phyloP scores from a whole-genome alignment of 2,329 filamentous ascomycete genomes.

The Pestalotiopsis sp. region DNA sequence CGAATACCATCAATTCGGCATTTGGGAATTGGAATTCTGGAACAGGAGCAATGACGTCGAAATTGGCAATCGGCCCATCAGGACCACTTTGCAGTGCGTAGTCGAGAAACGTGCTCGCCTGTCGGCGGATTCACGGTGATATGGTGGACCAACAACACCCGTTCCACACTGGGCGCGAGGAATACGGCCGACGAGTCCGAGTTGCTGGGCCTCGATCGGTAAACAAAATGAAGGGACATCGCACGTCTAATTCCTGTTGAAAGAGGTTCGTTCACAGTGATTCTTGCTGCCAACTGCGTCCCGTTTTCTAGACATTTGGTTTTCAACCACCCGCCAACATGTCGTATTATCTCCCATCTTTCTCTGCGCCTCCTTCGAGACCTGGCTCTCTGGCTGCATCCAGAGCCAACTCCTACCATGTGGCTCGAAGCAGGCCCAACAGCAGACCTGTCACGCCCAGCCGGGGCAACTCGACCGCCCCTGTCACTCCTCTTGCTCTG shows the following conservation, averaged over 20 bases:
- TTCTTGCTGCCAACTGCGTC: not conserved
- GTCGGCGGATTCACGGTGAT: slow-evolving; percentile 21
- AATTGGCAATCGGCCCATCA: not conserved
- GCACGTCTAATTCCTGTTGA: not conserved
- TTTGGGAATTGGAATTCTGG: not conserved
- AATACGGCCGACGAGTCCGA: slow-evolving; percentile 11
- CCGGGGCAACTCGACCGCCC: not conserved
- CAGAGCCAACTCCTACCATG: slow-evolving; percentile 7
- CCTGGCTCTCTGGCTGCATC: slow-evolving; percentile 9
- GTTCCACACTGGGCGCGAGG: slow-evolving; percentile 3
- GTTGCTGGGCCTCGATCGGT: not conserved
- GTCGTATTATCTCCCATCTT: slow-evolving; percentile 13
- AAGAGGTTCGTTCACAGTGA: not conserved
- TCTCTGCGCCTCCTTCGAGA: slow-evolving; percentile 10
- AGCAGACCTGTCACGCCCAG: slow-evolving; percentile 7
- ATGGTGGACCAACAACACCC: slow-evolving; percentile 20
- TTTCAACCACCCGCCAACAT: slow-evolving; percentile 4
- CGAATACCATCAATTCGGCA: not conserved
- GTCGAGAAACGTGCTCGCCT: slow-evolving; percentile 1
- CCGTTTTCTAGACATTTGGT: not conserved
- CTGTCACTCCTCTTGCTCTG: not conserved
- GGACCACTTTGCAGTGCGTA: slow-evolving; percentile 7
- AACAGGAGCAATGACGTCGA: slow-evolving; percentile 2
- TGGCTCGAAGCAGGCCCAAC: not conserved
- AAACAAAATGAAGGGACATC: slow-evolving; percentile 10